Evolutionary conservation across 495 filamentous ascomycete species (phyloP).

Genomic region (Penicillium verhagenii): DNA sequence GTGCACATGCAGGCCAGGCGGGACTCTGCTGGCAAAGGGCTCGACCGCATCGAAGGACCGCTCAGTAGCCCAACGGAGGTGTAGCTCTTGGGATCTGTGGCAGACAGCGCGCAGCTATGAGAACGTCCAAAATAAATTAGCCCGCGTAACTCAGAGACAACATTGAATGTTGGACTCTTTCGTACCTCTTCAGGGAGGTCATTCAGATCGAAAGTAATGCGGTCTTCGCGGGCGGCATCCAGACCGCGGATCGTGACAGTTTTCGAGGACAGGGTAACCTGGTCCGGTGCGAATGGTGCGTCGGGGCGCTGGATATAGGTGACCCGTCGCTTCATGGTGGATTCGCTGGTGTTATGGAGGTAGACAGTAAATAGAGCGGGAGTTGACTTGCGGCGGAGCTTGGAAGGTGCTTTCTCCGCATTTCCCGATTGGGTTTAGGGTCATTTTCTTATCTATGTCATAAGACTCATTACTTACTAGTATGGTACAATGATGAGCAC

Average conservation of each 20-base stretch:
- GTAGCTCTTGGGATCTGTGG: conserved; percentile 66
- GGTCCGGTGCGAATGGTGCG: conserved; percentile 59
- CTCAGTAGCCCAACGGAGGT: conserved; percentile 74
- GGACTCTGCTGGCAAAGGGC: conserved; percentile 71
- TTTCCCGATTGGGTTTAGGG: conserved; percentile 24
- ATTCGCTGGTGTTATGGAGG: neutral
- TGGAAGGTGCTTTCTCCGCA: conserved; percentile 25
- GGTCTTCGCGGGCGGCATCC: conserved; percentile 74
- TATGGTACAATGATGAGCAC: too few species aligned
- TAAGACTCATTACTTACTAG: too few species aligned
- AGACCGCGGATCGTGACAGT: conserved; percentile 51
- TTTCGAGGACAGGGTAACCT: conserved; percentile 49
- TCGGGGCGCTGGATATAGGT: conserved; percentile 71
- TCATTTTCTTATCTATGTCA: conserved; percentile 8
- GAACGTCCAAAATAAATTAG: neutral
- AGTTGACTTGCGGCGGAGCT: neutral
- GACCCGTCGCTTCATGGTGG: conserved; percentile 76
- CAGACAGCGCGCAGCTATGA: conserved; percentile 59
- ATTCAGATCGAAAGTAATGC: conserved; percentile 66
- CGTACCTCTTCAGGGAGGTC: conserved; percentile 71
- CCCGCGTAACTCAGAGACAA: neutral
- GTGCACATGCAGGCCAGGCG: conserved; percentile 81
- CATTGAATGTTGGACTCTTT: neutral
- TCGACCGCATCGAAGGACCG: conserved; percentile 53
- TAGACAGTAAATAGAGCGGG: neutral